Conservation (phyloP, 2,329 filamentous ascomycete genomes). For the Pseudogymnoascus sp. region DNA sequence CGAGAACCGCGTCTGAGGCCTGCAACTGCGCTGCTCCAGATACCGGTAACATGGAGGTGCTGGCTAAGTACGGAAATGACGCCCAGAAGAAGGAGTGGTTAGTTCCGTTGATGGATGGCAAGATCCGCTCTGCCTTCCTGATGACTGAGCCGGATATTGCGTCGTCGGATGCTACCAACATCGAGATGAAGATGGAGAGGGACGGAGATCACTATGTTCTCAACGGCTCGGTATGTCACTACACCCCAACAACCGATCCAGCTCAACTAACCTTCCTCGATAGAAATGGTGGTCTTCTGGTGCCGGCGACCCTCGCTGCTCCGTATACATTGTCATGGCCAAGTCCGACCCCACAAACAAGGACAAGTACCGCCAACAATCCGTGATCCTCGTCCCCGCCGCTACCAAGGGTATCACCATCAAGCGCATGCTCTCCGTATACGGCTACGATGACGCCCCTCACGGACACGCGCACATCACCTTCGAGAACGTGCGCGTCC, state of each 20-base stretch:
- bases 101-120: conserved; percentile 69
- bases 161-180: conserved; percentile 88
- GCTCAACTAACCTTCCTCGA: conserved; percentile 16
- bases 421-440: conserved; percentile 86
- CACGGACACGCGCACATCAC: conserved; percentile 92
- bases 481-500: conserved; percentile 86
- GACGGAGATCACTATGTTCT: conserved; percentile 87
- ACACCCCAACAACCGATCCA: background rate
- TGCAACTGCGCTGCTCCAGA: conserved; percentile 88
- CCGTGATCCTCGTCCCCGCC: conserved; percentile 81
- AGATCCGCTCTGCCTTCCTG: conserved; percentile 83
- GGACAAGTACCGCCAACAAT: conserved; percentile 83
- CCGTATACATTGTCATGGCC: conserved; percentile 94
- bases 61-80: conserved; percentile 84
- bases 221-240: conserved; percentile 66
- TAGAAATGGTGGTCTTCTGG: conserved; percentile 99
- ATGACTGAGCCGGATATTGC: conserved; percentile 92
- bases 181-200: conserved; percentile 71
- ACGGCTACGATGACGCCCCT: conserved; percentile 96
- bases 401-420: conserved; percentile 80
- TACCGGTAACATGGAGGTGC: conserved; percentile 92
- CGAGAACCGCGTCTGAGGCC: conserved; percentile 72
- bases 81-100: conserved; percentile 82
- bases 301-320: conserved; percentile 84
- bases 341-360: conserved; percentile 73